phyloP scores from a whole-genome alignment of 139 green algal species.

The Micractinium sp. region DNA sequence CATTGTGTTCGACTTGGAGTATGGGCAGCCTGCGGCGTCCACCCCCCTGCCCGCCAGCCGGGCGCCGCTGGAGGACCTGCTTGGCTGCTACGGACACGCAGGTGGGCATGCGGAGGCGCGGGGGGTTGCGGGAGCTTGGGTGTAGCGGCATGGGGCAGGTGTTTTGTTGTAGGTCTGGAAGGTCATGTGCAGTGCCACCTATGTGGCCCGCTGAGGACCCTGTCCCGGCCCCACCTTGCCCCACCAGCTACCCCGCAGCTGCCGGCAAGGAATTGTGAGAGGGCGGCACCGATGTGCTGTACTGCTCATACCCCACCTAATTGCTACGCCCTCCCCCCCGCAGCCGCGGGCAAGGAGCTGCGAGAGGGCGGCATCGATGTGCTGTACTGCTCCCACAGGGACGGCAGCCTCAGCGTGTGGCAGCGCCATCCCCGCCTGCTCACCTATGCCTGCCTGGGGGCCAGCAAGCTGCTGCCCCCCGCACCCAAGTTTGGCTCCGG shows the following conservation, averaged over 20 bases:
- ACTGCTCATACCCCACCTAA: conserved; percentile 29
- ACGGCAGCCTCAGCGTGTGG: conserved; percentile 56
- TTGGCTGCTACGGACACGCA: conserved; percentile 69
- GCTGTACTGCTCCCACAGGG: conserved; percentile 57
- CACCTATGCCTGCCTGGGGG: conserved; percentile 43
- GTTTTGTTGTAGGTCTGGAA: not conserved
- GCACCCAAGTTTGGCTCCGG: conserved; percentile 38
- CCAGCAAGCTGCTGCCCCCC: conserved; percentile 47
- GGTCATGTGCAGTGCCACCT: not conserved
- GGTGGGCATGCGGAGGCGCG: not conserved
- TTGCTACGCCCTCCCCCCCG: too few relatives aligned
- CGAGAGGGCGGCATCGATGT: conserved; percentile 52
- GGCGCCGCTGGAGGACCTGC: conserved; percentile 59
- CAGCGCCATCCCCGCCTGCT: conserved; percentile 37
- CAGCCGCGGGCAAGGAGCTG: conserved; percentile 21
- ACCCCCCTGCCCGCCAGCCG: conserved; percentile 50
- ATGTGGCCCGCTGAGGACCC: too few relatives aligned
- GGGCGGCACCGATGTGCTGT: conserved; percentile 56
- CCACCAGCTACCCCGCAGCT: not conserved
- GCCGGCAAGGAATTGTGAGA: conserved; percentile 4
- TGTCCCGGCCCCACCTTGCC: too few relatives aligned
- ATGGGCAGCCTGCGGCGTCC: conserved; percentile 67
- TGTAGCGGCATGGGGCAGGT: not conserved
- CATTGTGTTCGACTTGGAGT: conserved; percentile 83
- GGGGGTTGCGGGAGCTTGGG: not conserved